Evolutionary conservation across 306 rosid species (phyloP).

Genomic region (Citrullus amarus): DNA sequence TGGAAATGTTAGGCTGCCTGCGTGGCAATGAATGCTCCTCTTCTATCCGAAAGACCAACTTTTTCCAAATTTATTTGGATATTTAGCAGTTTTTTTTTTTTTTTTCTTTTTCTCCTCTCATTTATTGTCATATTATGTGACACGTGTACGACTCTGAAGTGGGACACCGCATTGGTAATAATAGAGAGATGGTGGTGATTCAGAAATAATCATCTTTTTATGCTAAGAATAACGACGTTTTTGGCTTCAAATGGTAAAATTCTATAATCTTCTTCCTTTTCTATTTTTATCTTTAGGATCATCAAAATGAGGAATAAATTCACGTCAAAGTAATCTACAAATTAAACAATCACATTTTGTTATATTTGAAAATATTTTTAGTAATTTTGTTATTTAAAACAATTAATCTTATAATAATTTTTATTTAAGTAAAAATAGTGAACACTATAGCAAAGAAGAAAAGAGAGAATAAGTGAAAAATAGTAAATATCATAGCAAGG

Average conservation of each 20-base stretch:
- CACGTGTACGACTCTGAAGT: not conserved
- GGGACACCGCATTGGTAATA: not conserved
- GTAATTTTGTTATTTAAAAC: too few relatives aligned
- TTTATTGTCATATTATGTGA: not conserved
- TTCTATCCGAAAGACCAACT: not conserved
- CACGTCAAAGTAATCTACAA: too few relatives aligned
- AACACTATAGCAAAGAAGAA: too few relatives aligned
- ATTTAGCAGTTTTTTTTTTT: too few relatives aligned
- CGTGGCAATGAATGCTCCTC: not conserved
- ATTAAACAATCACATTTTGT: too few relatives aligned
- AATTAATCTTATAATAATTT: too few relatives aligned
- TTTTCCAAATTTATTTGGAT: not conserved
- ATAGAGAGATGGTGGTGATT: not conserved
- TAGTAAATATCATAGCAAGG: too few relatives aligned
- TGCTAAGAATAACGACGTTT: not conserved
- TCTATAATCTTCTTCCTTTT: too few relatives aligned
- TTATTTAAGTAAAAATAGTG: too few relatives aligned
- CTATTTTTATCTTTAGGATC: not conserved
- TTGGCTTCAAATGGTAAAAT: not conserved
- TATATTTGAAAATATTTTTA: too few relatives aligned
- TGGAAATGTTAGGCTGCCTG: not conserved
- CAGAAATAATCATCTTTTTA: not conserved
- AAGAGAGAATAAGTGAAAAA: too few relatives aligned
- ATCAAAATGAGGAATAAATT: too few relatives aligned
- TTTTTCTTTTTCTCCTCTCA: not conserved